phyloP scores from a whole-genome alignment of 331 rosid genomes.

The Phaseolus coccineus region DNA sequence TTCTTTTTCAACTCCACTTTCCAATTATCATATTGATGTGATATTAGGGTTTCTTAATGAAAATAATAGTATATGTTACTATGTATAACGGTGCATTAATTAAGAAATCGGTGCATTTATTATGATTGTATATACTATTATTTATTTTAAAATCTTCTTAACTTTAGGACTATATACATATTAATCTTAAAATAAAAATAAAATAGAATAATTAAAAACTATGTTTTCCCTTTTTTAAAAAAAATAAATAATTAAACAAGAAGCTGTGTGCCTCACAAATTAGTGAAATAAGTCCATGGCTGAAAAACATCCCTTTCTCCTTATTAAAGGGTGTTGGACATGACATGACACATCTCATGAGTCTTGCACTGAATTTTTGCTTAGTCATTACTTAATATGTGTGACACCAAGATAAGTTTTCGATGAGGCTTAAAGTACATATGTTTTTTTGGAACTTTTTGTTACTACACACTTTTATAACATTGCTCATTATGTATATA shows the following conservation, averaged over 20 bases:
- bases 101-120: background rate
- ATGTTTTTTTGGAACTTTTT: too few relatives aligned
- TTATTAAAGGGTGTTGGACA: background rate
- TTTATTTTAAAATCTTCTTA: too few relatives aligned
- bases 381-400: background rate
- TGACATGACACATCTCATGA: conserved; percentile 1
- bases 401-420: conserved; percentile 3
- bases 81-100: background rate
- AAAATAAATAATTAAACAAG: too few relatives aligned
- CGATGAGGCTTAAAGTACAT: background rate
- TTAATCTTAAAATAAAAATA: too few relatives aligned
- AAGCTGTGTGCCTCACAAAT: too few relatives aligned
- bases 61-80: background rate
- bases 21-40: background rate
- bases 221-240: too few relatives aligned
- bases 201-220: too few relatives aligned
- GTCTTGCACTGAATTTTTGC: background rate
- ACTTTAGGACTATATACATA: too few relatives aligned
- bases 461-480: too few relatives aligned
- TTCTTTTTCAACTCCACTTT: background rate
- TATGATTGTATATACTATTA: background rate
- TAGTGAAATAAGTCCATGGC: too few relatives aligned
- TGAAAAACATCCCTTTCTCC: too few relatives aligned
- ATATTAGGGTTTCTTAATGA: background rate
- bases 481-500: too few relatives aligned